These are phyloP conservation scores for Solanum chiquidenum DNA, from an alignment of 257 asterid species.

Conservation along the genomic window DNA sequence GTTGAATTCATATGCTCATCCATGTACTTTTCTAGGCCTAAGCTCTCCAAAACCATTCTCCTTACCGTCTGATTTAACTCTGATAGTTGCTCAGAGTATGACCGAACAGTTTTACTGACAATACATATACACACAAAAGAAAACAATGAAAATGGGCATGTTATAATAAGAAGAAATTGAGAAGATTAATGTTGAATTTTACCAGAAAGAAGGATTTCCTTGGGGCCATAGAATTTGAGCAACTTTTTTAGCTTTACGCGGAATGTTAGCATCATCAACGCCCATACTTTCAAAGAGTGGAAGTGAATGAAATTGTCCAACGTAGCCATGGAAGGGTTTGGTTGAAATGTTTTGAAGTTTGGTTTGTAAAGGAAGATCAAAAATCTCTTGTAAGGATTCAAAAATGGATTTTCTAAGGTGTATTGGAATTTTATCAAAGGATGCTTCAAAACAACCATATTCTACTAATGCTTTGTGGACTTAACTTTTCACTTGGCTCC, in stretches of 20 bases:
- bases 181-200: neutral
- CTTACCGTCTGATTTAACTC: constrained; percentile 34
- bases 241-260: constrained; percentile 12
- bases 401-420: constrained; percentile 19
- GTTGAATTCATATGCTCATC: constrained; percentile 36
- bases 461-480: constrained; percentile 35
- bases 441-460: constrained; percentile 59
- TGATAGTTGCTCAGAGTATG: constrained; percentile 19
- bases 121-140: neutral
- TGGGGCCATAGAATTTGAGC: constrained; percentile 42
- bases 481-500: constrained; percentile 27
- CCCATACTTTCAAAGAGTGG: constrained; percentile 67
- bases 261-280: constrained; percentile 17
- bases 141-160: too few relatives aligned
- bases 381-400: constrained; percentile 22
- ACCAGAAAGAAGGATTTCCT: constrained; percentile 49
- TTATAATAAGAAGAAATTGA: too few relatives aligned
- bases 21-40: constrained; percentile 29
- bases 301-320: constrained; percentile 30
- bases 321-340: constrained; percentile 53
- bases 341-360: constrained; percentile 30
- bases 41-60: constrained; percentile 35
- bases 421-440: constrained; percentile 16
- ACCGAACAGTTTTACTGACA: constrained; percentile 22
- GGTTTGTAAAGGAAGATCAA: constrained; percentile 43